These are phyloP conservation scores for Lepiota brunneoincarnata DNA, from an alignment of 768 basidiomycete species.

Conservation along the genomic window DNA sequence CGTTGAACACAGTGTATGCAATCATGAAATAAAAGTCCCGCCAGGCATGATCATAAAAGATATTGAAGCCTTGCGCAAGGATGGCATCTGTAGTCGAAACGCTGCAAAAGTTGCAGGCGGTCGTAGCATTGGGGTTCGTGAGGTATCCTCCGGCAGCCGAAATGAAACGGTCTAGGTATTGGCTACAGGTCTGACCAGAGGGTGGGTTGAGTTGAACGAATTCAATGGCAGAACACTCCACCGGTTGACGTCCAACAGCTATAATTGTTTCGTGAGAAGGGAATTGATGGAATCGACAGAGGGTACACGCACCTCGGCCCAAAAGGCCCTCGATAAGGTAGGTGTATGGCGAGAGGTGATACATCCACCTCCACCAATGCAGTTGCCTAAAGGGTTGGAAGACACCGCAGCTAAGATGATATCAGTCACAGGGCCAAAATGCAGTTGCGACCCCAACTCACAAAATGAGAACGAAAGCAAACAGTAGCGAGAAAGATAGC, in stretches of 20 bases:
- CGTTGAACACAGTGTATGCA: conserved; percentile 46
- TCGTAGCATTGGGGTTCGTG: conserved; percentile 46
- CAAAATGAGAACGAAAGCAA: conserved; percentile 67
- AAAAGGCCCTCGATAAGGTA: conserved; percentile 51
- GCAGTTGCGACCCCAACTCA: conserved; percentile 25
- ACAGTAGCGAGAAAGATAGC: conserved; percentile 54
- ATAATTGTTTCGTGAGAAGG: too few species aligned
- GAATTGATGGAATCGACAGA: too few species aligned
- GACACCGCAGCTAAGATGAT: conserved; percentile 50
- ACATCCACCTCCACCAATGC: conserved; percentile 78
- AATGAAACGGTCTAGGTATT: conserved; percentile 53
- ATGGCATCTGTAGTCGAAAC: conserved; percentile 53
- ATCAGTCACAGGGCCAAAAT: background rate
- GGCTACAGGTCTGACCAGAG: conserved; percentile 51
- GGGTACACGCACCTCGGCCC: conserved; percentile 45
- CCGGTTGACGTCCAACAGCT: conserved; percentile 49
- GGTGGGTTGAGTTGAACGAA: conserved; percentile 60
- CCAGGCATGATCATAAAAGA: conserved; percentile 53
- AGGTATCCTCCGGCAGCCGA: conserved; percentile 54
- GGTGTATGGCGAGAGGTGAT: conserved; percentile 46
- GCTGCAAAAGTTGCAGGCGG: conserved; percentile 55
- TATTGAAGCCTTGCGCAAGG: conserved; percentile 54
- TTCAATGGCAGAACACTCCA: conserved; percentile 62
- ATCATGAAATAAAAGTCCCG: conserved; percentile 50
- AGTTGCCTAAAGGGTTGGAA: conserved; percentile 61